Percentiles rank a stretch among this genome's conserved stretches.
These are phyloP conservation scores for Arxiozyma bovina DNA, from an alignment of 1,139 yeast genomes.

Conservation along the genomic window DNA sequence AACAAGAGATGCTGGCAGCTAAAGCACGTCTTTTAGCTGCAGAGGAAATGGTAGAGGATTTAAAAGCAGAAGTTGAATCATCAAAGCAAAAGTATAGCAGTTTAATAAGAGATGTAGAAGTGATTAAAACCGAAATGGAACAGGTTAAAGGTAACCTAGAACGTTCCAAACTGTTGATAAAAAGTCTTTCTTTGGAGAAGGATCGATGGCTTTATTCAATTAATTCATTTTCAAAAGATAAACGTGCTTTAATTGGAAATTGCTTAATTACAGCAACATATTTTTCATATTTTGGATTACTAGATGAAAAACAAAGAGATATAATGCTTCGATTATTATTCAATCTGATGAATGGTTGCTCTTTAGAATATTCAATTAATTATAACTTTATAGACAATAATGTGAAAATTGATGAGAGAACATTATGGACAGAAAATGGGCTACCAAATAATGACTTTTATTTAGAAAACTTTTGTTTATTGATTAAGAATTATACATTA, in stretches of 20 bases:
- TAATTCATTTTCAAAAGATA: constrained; percentile 40
- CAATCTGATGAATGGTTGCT: constrained; percentile 32
- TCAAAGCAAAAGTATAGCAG: constrained; percentile 64
- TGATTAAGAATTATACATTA: constrained; percentile 33
- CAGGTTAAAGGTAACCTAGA: constrained; percentile 52
- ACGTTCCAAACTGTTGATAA: constrained; percentile 56
- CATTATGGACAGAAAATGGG: constrained; percentile 47
- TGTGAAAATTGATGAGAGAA: constrained; percentile 36
- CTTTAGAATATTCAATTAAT: constrained; percentile 38
- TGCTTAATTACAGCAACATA: constrained; percentile 56
- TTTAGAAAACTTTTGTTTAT: constrained; percentile 54
- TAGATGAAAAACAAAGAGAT: constrained; percentile 46
- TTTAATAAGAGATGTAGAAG: constrained; percentile 70
- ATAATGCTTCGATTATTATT: constrained; percentile 38
- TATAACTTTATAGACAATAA: constrained; percentile 35
- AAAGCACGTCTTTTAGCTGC: constrained; percentile 66
- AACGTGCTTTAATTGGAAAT: constrained; percentile 53
- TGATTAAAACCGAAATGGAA: constrained; percentile 61
- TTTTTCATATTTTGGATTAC: constrained; percentile 51
- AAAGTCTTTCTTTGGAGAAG: constrained; percentile 58
- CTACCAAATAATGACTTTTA: constrained; percentile 50
- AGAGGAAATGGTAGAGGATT: constrained; percentile 69
- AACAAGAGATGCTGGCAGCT: constrained; percentile 52
- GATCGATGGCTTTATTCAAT: constrained; percentile 66
- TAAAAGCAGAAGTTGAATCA: constrained; percentile 57